Percentiles rank a stretch among this genome's conserved stretches.
phyloP scores from a whole-genome alignment of 2,329 filamentous ascomycete species.

The Geosmithia putterillii region DNA sequence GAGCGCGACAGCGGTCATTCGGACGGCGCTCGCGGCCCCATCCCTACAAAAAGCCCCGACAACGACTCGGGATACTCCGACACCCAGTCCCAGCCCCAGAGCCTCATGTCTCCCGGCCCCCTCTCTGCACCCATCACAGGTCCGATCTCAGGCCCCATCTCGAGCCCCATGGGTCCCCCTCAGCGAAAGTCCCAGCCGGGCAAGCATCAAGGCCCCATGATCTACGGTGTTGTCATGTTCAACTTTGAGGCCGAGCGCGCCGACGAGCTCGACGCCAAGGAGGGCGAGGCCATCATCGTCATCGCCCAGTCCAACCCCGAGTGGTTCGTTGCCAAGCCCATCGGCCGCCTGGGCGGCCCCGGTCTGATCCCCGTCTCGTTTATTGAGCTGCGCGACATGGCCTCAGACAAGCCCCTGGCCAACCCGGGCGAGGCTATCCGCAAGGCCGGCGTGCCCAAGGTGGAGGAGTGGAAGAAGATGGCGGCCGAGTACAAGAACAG shows the following conservation, averaged over 20 bases:
- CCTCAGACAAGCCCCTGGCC: constrained; percentile 66
- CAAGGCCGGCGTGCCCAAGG: constrained; percentile 79
- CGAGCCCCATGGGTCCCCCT: background rate
- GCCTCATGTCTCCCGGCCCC: constrained; percentile 11
- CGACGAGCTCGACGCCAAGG: constrained; percentile 93
- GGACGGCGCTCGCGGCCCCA: constrained; percentile 35
- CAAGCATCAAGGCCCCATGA: constrained; percentile 60
- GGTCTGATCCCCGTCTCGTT: constrained; percentile 94
- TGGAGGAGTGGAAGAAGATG: constrained; percentile 99
- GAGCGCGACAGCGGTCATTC: constrained; percentile 78
- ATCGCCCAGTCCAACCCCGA: constrained; percentile 97
- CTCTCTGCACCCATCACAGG: constrained; percentile 5
- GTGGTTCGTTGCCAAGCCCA: constrained; percentile 99
- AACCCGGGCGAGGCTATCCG: constrained; percentile 79
- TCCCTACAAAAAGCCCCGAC: constrained; percentile 48
- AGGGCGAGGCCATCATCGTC: constrained; percentile 93
- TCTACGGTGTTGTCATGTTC: constrained; percentile 94
- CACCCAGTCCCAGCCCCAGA: constrained; percentile 8
- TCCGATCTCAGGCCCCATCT: constrained; percentile 6
- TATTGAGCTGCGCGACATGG: constrained; percentile 92
- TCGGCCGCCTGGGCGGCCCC: constrained; percentile 87
- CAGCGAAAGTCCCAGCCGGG: constrained; percentile 38
- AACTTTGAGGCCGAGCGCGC: constrained; percentile 90
- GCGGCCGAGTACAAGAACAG: constrained; percentile 98
- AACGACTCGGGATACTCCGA: constrained; percentile 78